These are phyloP conservation scores for Kazachstania bromeliacearum DNA, from an alignment of 805 yeast genomes.

Conservation along the genomic window DNA sequence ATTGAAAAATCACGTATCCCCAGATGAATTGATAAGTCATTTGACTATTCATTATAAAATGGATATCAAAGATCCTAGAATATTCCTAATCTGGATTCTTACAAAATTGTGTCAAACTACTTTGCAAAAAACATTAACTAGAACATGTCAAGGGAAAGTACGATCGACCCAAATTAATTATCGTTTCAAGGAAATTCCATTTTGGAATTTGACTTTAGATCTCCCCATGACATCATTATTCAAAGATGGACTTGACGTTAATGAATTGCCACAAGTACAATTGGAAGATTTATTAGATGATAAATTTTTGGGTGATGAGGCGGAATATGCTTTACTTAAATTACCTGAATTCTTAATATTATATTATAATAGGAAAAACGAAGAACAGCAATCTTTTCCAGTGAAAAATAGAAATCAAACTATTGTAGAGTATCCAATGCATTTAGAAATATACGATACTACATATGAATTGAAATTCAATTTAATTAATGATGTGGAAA, in stretches of 20 bases:
- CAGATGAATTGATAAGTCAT: slow-evolving; percentile 52
- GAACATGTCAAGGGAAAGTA: slow-evolving; percentile 47
- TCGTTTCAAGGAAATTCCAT: slow-evolving; percentile 10
- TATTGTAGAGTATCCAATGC: slow-evolving; percentile 48
- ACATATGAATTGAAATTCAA: slow-evolving; percentile 42
- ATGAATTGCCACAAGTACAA: slow-evolving; percentile 44
- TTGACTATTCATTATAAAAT: slow-evolving; percentile 34
- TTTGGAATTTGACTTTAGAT: slow-evolving; percentile 40
- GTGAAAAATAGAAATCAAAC: slow-evolving; percentile 46
- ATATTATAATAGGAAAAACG: slow-evolving; percentile 46
- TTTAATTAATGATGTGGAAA: slow-evolving; percentile 32
- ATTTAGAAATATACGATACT: slow-evolving; percentile 22
- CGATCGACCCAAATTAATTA: slow-evolving; percentile 12
- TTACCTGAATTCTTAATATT: slow-evolving; percentile 49
- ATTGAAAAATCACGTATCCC: slow-evolving; percentile 54
- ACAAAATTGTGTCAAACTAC: slow-evolving; percentile 34
- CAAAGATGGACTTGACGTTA: slow-evolving; percentile 37
- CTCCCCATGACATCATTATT: slow-evolving; percentile 52
- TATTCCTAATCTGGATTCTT: slow-evolving; percentile 51
- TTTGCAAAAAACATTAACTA: slow-evolving; percentile 24
- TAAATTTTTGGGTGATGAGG: slow-evolving; percentile 27
- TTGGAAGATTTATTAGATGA: slow-evolving; percentile 35
- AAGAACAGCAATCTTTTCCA: slow-evolving; percentile 16
- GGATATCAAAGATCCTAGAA: slow-evolving; percentile 41
- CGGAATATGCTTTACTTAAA: too few species aligned